Base-by-base conservation (phyloP, 176 grass and related monocot species). In the Tillandsia fasciculata region DNA sequence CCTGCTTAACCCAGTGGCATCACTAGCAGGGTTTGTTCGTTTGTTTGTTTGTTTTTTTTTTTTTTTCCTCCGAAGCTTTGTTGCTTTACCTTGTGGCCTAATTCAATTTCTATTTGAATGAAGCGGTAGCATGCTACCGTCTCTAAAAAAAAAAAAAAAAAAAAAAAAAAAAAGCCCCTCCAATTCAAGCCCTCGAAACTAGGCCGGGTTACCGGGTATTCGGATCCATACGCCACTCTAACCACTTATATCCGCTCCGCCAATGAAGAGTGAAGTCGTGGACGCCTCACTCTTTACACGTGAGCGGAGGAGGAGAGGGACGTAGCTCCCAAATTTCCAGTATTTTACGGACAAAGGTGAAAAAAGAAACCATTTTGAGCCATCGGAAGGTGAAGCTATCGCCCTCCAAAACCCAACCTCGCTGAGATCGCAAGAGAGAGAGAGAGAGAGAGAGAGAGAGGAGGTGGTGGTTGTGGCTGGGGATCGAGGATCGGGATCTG, bases 401-500 rank as follows among this genome's bases (percentile, higher is more conserved):
- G 54, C 15, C n/a, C 20, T 59, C 20, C 10, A 20, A 14, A 4
- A 7, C 8, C 54, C 9, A 59, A 59, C 54, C 15, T 59, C 54
- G 6, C 20, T 2, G 8, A 59, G 18, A 58, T 7, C 54, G 14
- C 14, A 58, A 58, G 54, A n/a, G 6, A 7, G 14, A 8, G 54
- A 18, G 18, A 18, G 18, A 58, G 54, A 58, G 20, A 59, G 54
- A 63, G 73, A 76, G 47, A 11, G 11, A 11, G 23, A 72, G 20
- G 17, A 42, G 47, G 64, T 27, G 53, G 64, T 26, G 47, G 65
- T 66, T 13, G 63, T 17, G 70, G 26, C 33, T 22, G 65, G 42
- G 54, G 63, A 74, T 64, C 65, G 29, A 28, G 18, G 66, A 58
- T 18, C 47, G 22, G 64, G 69, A 48, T 3, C 54, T 47, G 49